Base-by-base conservation (phyloP, 225 moss, liverwort and hornwort genomes). In the Ulota crispa region DNA sequence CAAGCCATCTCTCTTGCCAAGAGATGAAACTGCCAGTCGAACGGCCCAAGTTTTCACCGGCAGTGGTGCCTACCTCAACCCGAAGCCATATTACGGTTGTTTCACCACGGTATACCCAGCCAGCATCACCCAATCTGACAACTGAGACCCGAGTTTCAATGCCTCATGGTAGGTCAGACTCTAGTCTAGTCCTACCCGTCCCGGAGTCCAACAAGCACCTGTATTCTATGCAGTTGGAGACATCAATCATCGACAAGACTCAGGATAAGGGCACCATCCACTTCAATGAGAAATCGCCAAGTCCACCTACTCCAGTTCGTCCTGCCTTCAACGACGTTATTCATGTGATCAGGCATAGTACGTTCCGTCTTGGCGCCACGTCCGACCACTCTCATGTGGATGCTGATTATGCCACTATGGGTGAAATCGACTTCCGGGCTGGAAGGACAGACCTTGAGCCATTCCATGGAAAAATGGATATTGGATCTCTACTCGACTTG, bases 311-410 rank as follows among this genome's bases (percentile, higher is more conserved):
- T 5, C 89, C 95, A 47, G 89, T 86, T 50, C 92, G 96, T 31
- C 95, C 99, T 41, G 99, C 99, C 16, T 99, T 91, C 78, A 98
- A 98, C 41, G 99, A 99, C 65, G 99, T 99, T 9, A 96, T 99
- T 77, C 99, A 99, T 71, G 99, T 99, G 19, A 99, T 99, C 77
- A 90, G 99, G 69, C 99, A 99, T 70, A 99, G 99, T 39, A 99
- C 99, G 4, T 99, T 99, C 86, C 93, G 99, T 64, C 92, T 97
- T 23, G 95, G 95, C 32, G 92, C 91, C 13, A 89, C 92, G 2
- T 90, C 94, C 55, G 94, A 94, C 23, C 89, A 95, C 50, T 70
- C 92, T 0, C 89, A 88, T 41, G 78, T 78, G 7, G 87, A 85
- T 41, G 63, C 91, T 39, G 85, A 91, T 34, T 92, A 92, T 64